Conservation (phyloP, 2,329 filamentous ascomycete species). For the Magnaporthiopsis rhizophila region DNA sequence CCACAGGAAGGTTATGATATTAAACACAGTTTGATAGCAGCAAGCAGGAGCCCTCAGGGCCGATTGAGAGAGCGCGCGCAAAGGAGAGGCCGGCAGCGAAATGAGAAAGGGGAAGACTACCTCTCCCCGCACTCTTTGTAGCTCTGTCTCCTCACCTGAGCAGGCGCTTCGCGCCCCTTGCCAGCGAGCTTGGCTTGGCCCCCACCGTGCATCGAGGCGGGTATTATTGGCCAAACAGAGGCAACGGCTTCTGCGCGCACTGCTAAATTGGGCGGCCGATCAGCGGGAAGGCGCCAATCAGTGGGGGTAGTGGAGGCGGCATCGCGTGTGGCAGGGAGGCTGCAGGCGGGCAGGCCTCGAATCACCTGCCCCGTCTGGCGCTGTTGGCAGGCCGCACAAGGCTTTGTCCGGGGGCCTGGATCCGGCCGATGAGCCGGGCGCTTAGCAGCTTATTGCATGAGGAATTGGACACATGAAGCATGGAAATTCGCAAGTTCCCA, state of each 20-base stretch:
- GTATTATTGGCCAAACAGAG: too few species aligned
- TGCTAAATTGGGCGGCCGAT: constrained; percentile 5
- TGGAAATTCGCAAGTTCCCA: too few species aligned
- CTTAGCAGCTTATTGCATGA: too few species aligned
- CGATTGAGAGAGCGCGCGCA: neutral
- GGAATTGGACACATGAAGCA: too few species aligned
- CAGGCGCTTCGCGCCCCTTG: neutral
- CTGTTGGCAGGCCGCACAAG: constrained; percentile 1
- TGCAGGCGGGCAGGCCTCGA: neutral
- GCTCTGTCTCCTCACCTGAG: neutral
- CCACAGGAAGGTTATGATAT: neutral
- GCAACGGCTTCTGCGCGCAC: neutral
- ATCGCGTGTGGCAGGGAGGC: neutral
- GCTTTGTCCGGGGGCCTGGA: neutral
- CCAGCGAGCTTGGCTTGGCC: neutral
- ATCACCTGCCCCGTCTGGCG: neutral
- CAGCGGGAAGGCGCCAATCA: constrained; percentile 4
- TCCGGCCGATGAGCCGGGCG: too few species aligned
- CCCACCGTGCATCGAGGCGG: neutral
- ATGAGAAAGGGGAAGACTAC: neutral
- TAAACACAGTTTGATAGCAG: neutral
- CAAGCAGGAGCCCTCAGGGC: neutral
- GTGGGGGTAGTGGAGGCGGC: neutral
- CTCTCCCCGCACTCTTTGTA: neutral
- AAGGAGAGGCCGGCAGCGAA: neutral